A percentile compares a stretch with the other conserved stretches of the same genome.
phyloP scores from a whole-genome alignment of 2,329 filamentous ascomycete species.

The Venturia asperata region DNA sequence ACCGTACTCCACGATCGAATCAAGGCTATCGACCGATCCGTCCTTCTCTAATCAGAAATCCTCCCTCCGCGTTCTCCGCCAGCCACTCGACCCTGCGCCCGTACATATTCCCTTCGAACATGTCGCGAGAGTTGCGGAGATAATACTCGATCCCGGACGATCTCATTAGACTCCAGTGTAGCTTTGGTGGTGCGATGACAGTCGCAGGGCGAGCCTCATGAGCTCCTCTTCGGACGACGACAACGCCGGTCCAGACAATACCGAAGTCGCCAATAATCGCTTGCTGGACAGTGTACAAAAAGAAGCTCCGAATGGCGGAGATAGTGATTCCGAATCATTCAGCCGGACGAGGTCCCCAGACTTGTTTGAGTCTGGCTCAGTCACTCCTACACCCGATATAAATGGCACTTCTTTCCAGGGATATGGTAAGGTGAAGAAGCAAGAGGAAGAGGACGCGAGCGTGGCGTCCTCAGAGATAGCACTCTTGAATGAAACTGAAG shows the following conservation, averaged over 20 bases:
- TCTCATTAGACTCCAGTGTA: background rate
- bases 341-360: conserved; percentile 19
- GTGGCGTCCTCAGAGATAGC: conserved; percentile 21
- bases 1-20: background rate
- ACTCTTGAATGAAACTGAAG: conserved; percentile 27
- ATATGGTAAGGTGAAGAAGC: conserved; percentile 25
- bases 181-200: conserved; percentile 44
- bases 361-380: conserved; percentile 13
- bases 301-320: conserved; percentile 19
- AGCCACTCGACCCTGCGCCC: background rate
- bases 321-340: conserved; percentile 18
- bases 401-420: conserved; percentile 31
- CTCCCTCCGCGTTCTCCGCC: background rate
- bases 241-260: conserved; percentile 47
- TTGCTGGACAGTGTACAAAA: conserved; percentile 18
- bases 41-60: background rate
- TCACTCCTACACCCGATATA: conserved; percentile 8
- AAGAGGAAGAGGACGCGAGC: conserved; percentile 25
- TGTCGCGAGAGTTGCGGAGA: conserved; percentile 5
- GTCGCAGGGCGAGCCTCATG: conserved; percentile 51
- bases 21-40: background rate
- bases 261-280: conserved; percentile 14
- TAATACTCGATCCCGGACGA: background rate
- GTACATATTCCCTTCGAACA: background rate
- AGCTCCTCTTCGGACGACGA: conserved; percentile 59